Percentiles rank a stretch among this genome's conserved stretches.
Conservation (phyloP, 1,284 basidiomycete genomes). For the Fistulinella cinereoalba region DNA sequence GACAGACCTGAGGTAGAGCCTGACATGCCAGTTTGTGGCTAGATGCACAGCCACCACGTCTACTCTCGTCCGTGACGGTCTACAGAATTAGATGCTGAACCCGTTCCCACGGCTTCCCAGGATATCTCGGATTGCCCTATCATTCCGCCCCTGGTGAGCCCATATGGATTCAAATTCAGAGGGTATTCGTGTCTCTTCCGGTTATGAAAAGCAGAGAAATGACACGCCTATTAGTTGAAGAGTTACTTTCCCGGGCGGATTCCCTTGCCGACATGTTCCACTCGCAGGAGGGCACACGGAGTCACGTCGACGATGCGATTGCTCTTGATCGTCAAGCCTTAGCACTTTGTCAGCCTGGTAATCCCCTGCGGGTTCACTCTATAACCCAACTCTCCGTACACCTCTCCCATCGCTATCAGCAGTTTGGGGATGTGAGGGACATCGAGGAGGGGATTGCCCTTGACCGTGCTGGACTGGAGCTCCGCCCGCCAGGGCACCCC, state of each 20-base stretch:
- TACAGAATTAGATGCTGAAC: too few relatives aligned
- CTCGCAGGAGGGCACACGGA: not conserved
- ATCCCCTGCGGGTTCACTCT: not conserved
- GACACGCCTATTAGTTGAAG: not conserved
- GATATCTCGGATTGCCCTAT: too few relatives aligned
- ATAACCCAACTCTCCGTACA: not conserved
- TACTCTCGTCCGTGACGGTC: too few relatives aligned
- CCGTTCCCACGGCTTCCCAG: too few relatives aligned
- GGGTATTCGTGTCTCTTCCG: too few relatives aligned
- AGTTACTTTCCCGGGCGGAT: not conserved
- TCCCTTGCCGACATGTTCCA: not conserved
- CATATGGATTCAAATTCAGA: too few relatives aligned
- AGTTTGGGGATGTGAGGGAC: not conserved
- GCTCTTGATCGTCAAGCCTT: not conserved
- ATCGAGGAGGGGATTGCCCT: not conserved
- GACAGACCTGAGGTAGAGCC: too few relatives aligned
- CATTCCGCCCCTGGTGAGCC: too few relatives aligned
- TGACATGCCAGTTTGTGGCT: too few relatives aligned
- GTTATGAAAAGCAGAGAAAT: too few relatives aligned
- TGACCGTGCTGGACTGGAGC: not conserved
- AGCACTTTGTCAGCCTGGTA: too few relatives aligned
- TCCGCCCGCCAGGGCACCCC: not conserved
- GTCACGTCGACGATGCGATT: not conserved
- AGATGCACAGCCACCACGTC: too few relatives aligned
- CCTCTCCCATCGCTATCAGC: not conserved